Evolutionary conservation across 768 basidiomycete species (phyloP).

Genomic region (Panaeolus papilionaceus): DNA sequence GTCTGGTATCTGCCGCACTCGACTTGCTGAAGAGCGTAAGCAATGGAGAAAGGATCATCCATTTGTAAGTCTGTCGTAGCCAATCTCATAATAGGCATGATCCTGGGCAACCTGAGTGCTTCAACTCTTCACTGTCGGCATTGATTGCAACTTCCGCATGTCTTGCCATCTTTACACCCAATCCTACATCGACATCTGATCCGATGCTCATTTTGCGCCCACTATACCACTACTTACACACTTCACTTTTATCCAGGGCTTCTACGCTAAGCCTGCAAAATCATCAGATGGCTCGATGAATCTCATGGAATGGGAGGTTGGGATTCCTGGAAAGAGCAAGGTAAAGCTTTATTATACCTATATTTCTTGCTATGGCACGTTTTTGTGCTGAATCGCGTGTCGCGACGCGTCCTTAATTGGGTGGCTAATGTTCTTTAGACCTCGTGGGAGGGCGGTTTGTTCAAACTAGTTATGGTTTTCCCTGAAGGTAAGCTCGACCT

Average conservation of each 20-base stretch:
- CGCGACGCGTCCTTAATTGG: slow-evolving; percentile 18
- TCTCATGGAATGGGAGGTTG: slow-evolving; percentile 98
- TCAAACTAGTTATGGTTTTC: slow-evolving; percentile 92
- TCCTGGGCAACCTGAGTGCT: neutral
- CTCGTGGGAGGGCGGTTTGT: slow-evolving; percentile 96
- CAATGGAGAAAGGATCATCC: slow-evolving; percentile 99
- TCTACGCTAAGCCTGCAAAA: slow-evolving; percentile 95
- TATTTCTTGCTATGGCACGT: slow-evolving; percentile 24
- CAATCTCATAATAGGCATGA: neutral
- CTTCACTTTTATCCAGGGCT: slow-evolving; percentile 66
- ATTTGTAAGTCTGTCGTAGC: slow-evolving; percentile 67
- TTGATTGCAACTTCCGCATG: neutral
- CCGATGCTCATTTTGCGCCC: neutral
- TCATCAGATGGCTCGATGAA: slow-evolving; percentile 93
- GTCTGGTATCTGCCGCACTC: slow-evolving; percentile 93
- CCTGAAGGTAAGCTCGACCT: slow-evolving; percentile 78
- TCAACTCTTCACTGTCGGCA: neutral
- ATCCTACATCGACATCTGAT: neutral
- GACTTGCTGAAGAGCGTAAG: slow-evolving; percentile 96
- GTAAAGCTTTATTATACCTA: slow-evolving; percentile 56
- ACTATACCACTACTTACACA: neutral
- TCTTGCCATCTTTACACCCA: neutral
- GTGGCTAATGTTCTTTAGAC: slow-evolving; percentile 59
- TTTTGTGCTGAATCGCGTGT: slow-evolving; percentile 9
- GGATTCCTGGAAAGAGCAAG: slow-evolving; percentile 90